Evolutionary conservation across 1,139 yeast species (phyloP).

Genomic region (Eremothecium cymbalariae): DNA sequence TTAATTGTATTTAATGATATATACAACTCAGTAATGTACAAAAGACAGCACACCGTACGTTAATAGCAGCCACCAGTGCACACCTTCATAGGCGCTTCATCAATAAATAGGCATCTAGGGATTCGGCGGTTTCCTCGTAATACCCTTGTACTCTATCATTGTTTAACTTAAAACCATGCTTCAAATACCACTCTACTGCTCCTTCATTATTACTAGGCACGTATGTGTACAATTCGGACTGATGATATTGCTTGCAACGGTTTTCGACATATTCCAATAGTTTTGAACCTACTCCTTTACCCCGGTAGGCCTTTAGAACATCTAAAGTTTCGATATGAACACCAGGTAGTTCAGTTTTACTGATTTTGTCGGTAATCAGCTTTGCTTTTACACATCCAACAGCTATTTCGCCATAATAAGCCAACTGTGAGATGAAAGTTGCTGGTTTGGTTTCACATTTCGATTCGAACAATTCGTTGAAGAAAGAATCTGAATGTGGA

Average conservation of each 20-base stretch:
- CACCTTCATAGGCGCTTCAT: slow-evolving; percentile 17
- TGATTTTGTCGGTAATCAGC: slow-evolving; percentile 23
- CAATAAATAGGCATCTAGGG: slow-evolving; percentile 41
- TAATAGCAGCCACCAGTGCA: slow-evolving; percentile 3
- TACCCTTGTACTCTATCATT: slow-evolving; percentile 45
- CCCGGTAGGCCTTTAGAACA: slow-evolving; percentile 53
- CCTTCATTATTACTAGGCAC: slow-evolving; percentile 43
- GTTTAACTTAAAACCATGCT: slow-evolving; percentile 43
- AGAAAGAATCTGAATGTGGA: slow-evolving; percentile 16
- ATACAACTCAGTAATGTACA: background rate
- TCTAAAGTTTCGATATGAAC: slow-evolving; percentile 61
- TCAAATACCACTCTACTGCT: slow-evolving; percentile 49
- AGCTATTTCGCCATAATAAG: slow-evolving; percentile 56
- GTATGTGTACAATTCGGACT: slow-evolving; percentile 53
- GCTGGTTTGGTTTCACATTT: slow-evolving; percentile 11
- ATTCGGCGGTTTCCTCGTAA: slow-evolving; percentile 39
- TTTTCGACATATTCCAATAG: slow-evolving; percentile 49
- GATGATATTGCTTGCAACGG: slow-evolving; percentile 44
- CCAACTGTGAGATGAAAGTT: slow-evolving; percentile 30
- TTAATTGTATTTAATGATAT: background rate
- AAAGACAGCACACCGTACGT: slow-evolving; percentile 2
- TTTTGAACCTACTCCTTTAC: slow-evolving; percentile 53
- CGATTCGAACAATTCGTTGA: slow-evolving; percentile 15
- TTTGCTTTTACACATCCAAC: slow-evolving; percentile 63
- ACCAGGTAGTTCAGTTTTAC: slow-evolving; percentile 34